These are phyloP conservation scores for Sphaerulina populicola DNA, from an alignment of 2,329 filamentous ascomycete genomes.

Conservation along the genomic window DNA sequence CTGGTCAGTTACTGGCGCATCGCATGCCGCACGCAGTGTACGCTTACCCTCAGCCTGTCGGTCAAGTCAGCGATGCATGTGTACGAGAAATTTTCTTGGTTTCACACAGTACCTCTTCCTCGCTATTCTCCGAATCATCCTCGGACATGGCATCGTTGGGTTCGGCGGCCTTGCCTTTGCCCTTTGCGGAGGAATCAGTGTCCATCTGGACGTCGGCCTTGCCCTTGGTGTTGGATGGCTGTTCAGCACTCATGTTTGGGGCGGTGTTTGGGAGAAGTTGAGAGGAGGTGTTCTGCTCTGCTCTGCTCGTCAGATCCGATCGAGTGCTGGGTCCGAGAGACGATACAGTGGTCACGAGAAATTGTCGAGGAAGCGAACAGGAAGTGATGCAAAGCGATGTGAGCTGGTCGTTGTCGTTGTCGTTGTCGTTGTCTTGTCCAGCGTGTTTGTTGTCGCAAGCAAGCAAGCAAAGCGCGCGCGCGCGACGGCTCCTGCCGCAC, in stretches of 20 bases:
- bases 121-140: constrained; percentile 39
- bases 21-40: neutral
- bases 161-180: constrained; percentile 73
- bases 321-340: neutral
- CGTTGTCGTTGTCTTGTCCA: constrained; percentile 8
- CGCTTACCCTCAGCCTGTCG: constrained; percentile 13
- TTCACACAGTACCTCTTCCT: constrained; percentile 32
- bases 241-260: constrained; percentile 25
- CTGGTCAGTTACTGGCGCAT: constrained; percentile 1
- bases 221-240: constrained; percentile 20
- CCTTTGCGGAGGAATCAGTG: constrained; percentile 53
- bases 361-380: neutral
- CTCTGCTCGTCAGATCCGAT: neutral
- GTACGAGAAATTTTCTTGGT: neutral
- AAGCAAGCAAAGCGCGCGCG: constrained; percentile 5
- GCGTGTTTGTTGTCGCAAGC: constrained; percentile 3
- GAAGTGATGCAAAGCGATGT: neutral
- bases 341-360: neutral
- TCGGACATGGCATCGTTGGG: constrained; percentile 44
- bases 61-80: neutral
- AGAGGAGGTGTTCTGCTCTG: neutral
- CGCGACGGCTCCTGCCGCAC: neutral
- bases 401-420: neutral
- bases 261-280: neutral
- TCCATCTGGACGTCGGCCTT: constrained; percentile 32